A percentile compares a stretch with the other conserved stretches of the same genome.
Evolutionary conservation across 1,284 basidiomycete species (phyloP).

Genomic region (Cutaneotrichosporon dermatis): DNA sequence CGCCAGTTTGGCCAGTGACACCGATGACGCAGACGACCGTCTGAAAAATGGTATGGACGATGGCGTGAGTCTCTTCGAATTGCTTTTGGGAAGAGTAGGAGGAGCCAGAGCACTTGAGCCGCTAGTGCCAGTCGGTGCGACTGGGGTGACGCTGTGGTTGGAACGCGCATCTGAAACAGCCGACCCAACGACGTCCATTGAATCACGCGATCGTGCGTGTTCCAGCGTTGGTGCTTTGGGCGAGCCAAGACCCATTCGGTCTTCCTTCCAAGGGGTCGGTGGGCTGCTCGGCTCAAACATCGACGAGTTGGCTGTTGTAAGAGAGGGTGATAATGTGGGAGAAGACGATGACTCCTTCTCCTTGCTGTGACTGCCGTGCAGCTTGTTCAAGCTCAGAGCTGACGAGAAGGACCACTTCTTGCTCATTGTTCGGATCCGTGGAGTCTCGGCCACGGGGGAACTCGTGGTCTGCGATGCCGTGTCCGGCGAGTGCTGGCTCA

Average conservation of each 20-base stretch:
- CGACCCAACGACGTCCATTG: constrained; percentile 5
- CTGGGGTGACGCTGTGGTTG: constrained; percentile 25
- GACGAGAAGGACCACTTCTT: constrained; percentile 97
- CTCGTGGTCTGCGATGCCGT: neutral
- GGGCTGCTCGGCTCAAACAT: neutral
- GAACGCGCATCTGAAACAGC: constrained; percentile 15
- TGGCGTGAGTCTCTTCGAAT: constrained; percentile 67
- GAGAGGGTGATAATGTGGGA: neutral
- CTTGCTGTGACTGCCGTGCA: constrained; percentile 21
- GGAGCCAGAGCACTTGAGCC: constrained; percentile 6
- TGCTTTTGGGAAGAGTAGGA: constrained; percentile 19
- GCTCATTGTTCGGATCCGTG: constrained; percentile 48
- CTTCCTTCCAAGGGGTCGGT: constrained; percentile 10
- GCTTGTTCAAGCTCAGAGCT: constrained; percentile 73
- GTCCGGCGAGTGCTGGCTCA: constrained; percentile 11
- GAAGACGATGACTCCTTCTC: constrained; percentile 18
- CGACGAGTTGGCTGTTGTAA: neutral
- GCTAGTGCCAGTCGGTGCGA: constrained; percentile 8
- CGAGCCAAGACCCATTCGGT: constrained; percentile 22
- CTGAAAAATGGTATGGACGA: constrained; percentile 95
- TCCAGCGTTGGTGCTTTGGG: constrained; percentile 15
- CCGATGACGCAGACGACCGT: constrained; percentile 79
- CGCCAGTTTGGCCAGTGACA: constrained; percentile 20
- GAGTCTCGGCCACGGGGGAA: constrained; percentile 3
- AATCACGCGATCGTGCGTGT: constrained; percentile 15